phyloP scores from a whole-genome alignment of 1,284 basidiomycete genomes.

The Inonotus obliquus region DNA sequence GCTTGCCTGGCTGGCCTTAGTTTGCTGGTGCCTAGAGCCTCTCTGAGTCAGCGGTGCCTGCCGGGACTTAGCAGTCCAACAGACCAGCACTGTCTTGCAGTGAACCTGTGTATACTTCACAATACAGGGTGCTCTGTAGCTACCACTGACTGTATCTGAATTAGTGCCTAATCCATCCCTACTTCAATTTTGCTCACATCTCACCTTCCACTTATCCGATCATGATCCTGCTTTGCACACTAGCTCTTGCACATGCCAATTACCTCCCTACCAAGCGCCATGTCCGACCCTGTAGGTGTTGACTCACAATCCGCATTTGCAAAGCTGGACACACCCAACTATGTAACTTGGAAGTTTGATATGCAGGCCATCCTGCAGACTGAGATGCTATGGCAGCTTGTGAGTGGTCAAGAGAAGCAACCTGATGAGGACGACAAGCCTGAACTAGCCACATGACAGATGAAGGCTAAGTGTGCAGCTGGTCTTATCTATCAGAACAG shows the following conservation, averaged over 20 bases:
- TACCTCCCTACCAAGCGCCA: not conserved
- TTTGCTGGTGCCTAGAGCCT: constrained; percentile 10
- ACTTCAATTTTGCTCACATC: not conserved
- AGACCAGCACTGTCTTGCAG: constrained; percentile 9
- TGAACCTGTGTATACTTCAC: not conserved
- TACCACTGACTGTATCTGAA: not conserved
- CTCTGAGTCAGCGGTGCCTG: constrained; percentile 7
- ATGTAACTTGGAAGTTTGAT: not conserved
- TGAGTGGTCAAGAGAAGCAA: not conserved
- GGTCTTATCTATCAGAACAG: not conserved
- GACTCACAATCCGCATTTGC: not conserved
- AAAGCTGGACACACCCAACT: not conserved
- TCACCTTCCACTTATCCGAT: not conserved
- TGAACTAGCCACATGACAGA: not conserved
- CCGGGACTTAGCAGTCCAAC: not conserved
- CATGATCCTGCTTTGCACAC: not conserved
- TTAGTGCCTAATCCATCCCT: not conserved
- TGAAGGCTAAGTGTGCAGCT: not conserved
- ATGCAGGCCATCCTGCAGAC: not conserved
- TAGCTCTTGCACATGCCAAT: too few relatives aligned
- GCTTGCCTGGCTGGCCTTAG: too few relatives aligned
- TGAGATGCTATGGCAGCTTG: not conserved
- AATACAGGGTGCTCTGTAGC: not conserved
- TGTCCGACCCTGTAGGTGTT: not conserved
- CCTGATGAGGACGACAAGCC: not conserved